A percentile compares a stretch with the other conserved stretches of the same genome.
phyloP scores from a whole-genome alignment of 2,329 filamentous ascomycete genomes.

The Neonectria ditissima region DNA sequence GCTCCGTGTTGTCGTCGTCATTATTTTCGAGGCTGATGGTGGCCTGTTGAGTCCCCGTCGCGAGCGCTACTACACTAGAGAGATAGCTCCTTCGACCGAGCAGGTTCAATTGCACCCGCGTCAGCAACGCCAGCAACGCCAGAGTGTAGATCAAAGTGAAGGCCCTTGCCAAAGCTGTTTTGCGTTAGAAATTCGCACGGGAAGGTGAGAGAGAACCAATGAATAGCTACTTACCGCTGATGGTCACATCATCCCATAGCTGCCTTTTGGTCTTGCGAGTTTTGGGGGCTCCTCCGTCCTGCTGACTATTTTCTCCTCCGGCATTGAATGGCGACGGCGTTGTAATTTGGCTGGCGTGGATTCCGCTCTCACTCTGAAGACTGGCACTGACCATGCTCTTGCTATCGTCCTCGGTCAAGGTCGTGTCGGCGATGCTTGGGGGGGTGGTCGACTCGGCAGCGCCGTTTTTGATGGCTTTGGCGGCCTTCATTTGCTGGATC shows the following conservation, averaged over 20 bases:
- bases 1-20: constrained; percentile 86
- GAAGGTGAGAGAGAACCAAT: background rate
- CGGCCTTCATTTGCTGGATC: constrained; percentile 89
- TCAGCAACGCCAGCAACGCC: constrained; percentile 89
- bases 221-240: constrained; percentile 77
- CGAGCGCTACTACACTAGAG: constrained; percentile 92
- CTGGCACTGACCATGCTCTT: constrained; percentile 80
- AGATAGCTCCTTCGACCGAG: constrained; percentile 95
- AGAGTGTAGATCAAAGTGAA: constrained; percentile 95
- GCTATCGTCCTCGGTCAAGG: constrained; percentile 84
- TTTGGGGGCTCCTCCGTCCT: constrained; percentile 60
- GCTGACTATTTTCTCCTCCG: constrained; percentile 49
- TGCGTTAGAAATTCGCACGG: constrained; percentile 26
- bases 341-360: constrained; percentile 83
- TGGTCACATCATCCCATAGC: constrained; percentile 97
- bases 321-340: constrained; percentile 64
- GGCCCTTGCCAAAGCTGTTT: constrained; percentile 85
- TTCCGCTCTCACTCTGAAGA: constrained; percentile 82
- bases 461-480: constrained; percentile 70
- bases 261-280: constrained; percentile 84
- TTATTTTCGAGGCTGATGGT: constrained; percentile 93
- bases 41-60: constrained; percentile 77
- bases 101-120: constrained; percentile 95
- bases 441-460: constrained; percentile 66
- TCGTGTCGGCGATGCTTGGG: constrained; percentile 74